Percentiles rank a stretch among this genome's conserved stretches.
Evolutionary conservation across 352 stramenopile species (phyloP).

Genomic region (Phytophthora macrochlamydospora): DNA sequence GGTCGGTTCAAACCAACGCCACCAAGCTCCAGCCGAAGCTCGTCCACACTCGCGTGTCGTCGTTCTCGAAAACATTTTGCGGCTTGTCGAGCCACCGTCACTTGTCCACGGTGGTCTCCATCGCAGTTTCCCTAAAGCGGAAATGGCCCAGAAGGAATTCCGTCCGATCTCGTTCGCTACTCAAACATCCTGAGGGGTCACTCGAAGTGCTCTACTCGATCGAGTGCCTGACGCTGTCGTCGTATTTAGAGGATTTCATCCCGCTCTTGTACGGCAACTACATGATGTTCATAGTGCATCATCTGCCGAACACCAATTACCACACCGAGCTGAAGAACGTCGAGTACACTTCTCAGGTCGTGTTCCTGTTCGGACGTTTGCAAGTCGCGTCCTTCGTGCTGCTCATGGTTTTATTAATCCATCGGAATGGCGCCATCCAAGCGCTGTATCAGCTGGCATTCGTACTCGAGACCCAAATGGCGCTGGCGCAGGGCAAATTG

Average conservation of each 20-base stretch:
- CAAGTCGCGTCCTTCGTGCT: conserved; percentile 30
- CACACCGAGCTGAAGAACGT: conserved; percentile 38
- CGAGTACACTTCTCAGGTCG: background rate
- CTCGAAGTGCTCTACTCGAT: conserved; percentile 29
- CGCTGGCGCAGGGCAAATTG: conserved; percentile 20
- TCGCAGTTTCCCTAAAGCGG: background rate
- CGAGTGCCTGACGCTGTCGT: conserved; percentile 40
- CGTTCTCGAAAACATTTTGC: background rate
- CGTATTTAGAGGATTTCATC: conserved; percentile 46
- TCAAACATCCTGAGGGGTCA: conserved; percentile 8
- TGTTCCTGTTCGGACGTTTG: conserved; percentile 30
- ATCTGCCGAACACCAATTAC: conserved; percentile 36
- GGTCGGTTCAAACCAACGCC: background rate
- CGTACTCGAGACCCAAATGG: conserved; percentile 36
- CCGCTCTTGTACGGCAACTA: conserved; percentile 39
- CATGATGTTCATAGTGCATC: conserved; percentile 21
- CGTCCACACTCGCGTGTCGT: background rate
- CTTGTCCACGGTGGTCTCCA: background rate
- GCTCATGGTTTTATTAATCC: conserved; percentile 9
- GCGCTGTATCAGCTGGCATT: conserved; percentile 33
- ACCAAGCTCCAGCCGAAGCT: background rate
- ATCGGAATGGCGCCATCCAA: conserved; percentile 18
- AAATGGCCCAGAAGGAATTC: background rate
- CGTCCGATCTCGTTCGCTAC: background rate
- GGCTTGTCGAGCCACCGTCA: background rate